A percentile compares a stretch with the other conserved stretches of the same genome.
phyloP scores from a whole-genome alignment of 352 stramenopile genomes.

The Phytopythium kandeliae region DNA sequence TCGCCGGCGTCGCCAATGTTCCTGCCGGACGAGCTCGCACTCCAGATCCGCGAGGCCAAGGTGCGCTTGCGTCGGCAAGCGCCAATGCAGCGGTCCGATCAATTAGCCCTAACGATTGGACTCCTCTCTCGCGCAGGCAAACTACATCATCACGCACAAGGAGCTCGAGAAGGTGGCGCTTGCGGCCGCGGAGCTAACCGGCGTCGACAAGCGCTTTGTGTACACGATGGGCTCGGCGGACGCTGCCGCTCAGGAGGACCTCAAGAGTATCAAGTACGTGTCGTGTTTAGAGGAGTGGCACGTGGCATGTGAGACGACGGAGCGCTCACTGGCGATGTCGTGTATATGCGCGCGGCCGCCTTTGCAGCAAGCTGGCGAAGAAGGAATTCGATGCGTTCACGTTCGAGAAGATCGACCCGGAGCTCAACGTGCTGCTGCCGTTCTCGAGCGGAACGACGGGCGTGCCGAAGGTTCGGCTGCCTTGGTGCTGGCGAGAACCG shows the following conservation, averaged over 20 bases:
- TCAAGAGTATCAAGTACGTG: constrained; percentile 55
- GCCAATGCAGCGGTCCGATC: too few species aligned
- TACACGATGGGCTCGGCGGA: constrained; percentile 40
- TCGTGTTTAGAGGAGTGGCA: too few species aligned
- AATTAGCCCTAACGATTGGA: too few species aligned
- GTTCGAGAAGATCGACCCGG: constrained; percentile 54
- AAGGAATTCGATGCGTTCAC: constrained; percentile 27
- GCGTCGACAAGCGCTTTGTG: constrained; percentile 25
- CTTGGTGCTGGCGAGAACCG: background rate
- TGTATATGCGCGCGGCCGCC: constrained; percentile 2
- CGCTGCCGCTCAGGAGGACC: constrained; percentile 8
- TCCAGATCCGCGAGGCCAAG: constrained; percentile 37
- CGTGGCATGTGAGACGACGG: too few species aligned
- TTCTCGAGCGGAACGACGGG: constrained; percentile 95
- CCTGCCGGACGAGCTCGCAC: constrained; percentile 32
- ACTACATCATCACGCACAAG: constrained; percentile 51
- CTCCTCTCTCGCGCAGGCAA: constrained; percentile 17
- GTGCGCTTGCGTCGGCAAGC: constrained; percentile 4
- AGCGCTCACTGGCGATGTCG: too few species aligned
- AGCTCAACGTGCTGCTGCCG: constrained; percentile 53
- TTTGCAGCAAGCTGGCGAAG: constrained; percentile 32
- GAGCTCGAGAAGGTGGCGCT: constrained; percentile 38
- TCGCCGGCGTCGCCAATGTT: constrained; percentile 64
- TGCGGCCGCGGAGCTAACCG: constrained; percentile 25
- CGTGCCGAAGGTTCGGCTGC: constrained; percentile 53